Conservation (phyloP, 148 eudicot species). For the Polygonum maritimum region DNA sequence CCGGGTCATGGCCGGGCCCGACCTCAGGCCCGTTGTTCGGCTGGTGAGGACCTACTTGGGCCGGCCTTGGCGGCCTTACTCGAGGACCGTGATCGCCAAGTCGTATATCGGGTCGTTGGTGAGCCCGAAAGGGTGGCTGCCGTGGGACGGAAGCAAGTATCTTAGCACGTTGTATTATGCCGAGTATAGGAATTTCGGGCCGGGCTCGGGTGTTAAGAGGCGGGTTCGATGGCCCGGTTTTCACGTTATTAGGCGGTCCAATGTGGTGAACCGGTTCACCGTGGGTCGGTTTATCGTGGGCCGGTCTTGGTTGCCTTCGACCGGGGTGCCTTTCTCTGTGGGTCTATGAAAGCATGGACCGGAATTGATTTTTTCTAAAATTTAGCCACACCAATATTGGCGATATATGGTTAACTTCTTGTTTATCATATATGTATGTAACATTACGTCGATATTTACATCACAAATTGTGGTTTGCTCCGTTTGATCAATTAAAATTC, state of each 20-base stretch:
- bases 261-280: constrained; percentile 20
- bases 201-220: constrained; percentile 22
- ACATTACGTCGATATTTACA: background rate
- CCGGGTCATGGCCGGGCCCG: constrained; percentile 20
- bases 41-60: constrained; percentile 32
- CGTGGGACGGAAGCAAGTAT: constrained; percentile 28
- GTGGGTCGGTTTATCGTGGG: constrained; percentile 25
- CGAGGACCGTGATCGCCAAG: constrained; percentile 22
- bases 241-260: constrained; percentile 14
- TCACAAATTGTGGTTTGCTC: background rate
- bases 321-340: constrained; percentile 22
- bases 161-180: constrained; percentile 29
- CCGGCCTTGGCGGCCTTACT: constrained; percentile 38
- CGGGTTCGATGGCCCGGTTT: constrained; percentile 33
- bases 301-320: constrained; percentile 21
- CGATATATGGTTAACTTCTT: background rate
- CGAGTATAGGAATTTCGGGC: constrained; percentile 36
- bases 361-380: background rate
- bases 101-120: constrained; percentile 18
- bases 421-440: background rate
- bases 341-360: background rate
- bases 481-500: background rate
- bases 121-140: constrained; percentile 29
- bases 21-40: constrained; percentile 17
- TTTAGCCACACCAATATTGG: no score